A percentile compares a stretch with the other conserved stretches of the same genome.
phyloP scores from a whole-genome alignment of 805 yeast species.

The Yamadazyma ubonensis region DNA sequence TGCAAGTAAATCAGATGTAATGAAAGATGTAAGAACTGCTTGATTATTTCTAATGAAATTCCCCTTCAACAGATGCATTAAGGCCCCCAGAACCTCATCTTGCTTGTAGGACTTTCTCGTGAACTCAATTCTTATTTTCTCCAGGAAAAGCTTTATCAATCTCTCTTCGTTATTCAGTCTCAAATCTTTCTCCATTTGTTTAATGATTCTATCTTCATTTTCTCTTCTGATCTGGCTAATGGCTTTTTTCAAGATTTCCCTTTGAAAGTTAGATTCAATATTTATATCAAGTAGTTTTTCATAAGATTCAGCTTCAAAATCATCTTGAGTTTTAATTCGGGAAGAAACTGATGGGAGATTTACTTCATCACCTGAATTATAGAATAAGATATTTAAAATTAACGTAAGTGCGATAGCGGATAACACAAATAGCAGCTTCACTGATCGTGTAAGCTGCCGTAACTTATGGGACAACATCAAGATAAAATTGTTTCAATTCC shows the following conservation, averaged over 20 bases:
- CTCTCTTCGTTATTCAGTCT: constrained; percentile 1
- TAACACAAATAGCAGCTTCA: not conserved
- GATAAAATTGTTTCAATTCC: too few relatives aligned
- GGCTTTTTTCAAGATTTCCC: constrained; percentile 11
- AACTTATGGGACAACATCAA: not conserved
- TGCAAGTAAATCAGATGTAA: constrained; percentile 16
- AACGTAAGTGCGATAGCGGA: not conserved
- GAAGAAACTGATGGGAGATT: constrained; percentile 5
- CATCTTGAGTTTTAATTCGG: not conserved
- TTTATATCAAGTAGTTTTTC: constrained; percentile 2
- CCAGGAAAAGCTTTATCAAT: constrained; percentile 6
- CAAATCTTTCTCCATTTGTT: constrained; percentile 11
- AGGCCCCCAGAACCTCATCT: constrained; percentile 13
- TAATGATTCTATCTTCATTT: constrained; percentile 12
- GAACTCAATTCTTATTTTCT: constrained; percentile 11
- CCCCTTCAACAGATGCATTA: constrained; percentile 16
- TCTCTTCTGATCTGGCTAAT: constrained; percentile 12
- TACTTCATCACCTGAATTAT: not conserved
- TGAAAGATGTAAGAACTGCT: constrained; percentile 12
- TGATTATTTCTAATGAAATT: constrained; percentile 14
- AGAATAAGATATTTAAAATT: not conserved
- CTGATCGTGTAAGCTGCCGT: not conserved
- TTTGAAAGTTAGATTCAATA: constrained; percentile 1
- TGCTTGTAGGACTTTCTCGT: constrained; percentile 16
- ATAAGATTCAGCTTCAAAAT: constrained; percentile 1